phyloP scores from a whole-genome alignment of 2,329 filamentous ascomycete species.

The Trichoderma simmonsii region DNA sequence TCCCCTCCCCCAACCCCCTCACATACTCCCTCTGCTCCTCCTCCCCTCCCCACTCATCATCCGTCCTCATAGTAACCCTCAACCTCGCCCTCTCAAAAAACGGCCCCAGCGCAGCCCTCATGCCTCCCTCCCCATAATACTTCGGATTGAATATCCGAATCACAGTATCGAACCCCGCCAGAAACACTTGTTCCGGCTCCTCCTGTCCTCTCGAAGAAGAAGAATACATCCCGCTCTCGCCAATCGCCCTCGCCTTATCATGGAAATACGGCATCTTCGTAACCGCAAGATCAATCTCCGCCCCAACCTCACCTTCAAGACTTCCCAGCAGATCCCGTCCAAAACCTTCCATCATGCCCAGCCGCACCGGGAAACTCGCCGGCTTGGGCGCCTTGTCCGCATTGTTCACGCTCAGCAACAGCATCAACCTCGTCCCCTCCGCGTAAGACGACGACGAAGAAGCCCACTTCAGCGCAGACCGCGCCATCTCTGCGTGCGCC shows the following conservation, averaged over 20 bases:
- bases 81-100: constrained; percentile 63
- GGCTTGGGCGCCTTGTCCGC: constrained; percentile 66
- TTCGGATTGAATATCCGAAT: constrained; percentile 69
- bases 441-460: not conserved
- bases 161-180: constrained; percentile 74
- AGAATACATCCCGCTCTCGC: constrained; percentile 41
- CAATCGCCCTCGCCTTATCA: constrained; percentile 64
- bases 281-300: constrained; percentile 62
- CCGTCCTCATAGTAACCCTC: constrained; percentile 61
- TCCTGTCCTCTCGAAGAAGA: not conserved
- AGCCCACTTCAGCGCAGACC: constrained; percentile 40
- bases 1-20: constrained; percentile 43
- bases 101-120: constrained; percentile 55
- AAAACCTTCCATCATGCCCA: constrained; percentile 70
- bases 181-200: constrained; percentile 57
- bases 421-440: constrained; percentile 43
- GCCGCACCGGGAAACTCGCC: constrained; percentile 62
- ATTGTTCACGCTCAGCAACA: constrained; percentile 62
- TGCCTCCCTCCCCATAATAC: constrained; percentile 54
- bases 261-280: constrained; percentile 72
- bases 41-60: constrained; percentile 56
- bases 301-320: constrained; percentile 18
- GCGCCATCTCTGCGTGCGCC: constrained; percentile 58
- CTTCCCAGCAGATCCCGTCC: constrained; percentile 50
- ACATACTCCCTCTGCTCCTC: constrained; percentile 50